Conservation (phyloP, 495 filamentous ascomycete genomes). For the Glutinoglossum americanum region DNA sequence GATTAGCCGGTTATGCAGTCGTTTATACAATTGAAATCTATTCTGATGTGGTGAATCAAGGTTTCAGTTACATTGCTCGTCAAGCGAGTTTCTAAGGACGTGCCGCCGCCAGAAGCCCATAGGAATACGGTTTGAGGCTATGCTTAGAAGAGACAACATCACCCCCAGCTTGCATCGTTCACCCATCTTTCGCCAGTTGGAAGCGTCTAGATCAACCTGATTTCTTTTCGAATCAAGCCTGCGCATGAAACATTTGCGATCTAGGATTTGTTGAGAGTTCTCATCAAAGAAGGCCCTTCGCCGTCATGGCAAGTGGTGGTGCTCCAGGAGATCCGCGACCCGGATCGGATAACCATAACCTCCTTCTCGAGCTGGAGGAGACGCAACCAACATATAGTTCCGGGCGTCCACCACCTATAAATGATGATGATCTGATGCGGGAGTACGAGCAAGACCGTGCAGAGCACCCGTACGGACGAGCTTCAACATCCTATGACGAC, state of each 20-base stretch:
- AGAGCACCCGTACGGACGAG: slow-evolving; percentile 40
- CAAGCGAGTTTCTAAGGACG: not conserved
- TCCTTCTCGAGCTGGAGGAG: slow-evolving; percentile 49
- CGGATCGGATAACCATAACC: not conserved
- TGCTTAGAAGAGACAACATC: not conserved
- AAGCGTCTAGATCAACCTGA: not conserved
- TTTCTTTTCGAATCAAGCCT: not conserved
- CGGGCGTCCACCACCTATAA: slow-evolving; percentile 47
- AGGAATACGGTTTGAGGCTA: not conserved
- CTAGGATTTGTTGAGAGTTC: not conserved
- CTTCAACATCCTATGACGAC: slow-evolving; percentile 83
- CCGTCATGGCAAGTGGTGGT: slow-evolving; percentile 1
- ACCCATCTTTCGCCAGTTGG: not conserved
- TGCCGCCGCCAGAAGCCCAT: not conserved
- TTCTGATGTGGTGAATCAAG: not conserved
- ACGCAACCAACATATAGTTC: slow-evolving; percentile 46
- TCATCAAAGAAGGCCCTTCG: not conserved
- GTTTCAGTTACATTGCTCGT: not conserved
- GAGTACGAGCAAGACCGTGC: slow-evolving; percentile 46
- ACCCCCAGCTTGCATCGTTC: not conserved
- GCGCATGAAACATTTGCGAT: not conserved
- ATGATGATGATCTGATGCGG: slow-evolving; percentile 55
- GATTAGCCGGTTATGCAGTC: too few species aligned
- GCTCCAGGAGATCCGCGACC: not conserved
- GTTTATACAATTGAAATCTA: too few species aligned